Evolutionary conservation across 164 flowering plant genomes (phyloP).

Genomic region (Warburgia ugandensis): DNA sequence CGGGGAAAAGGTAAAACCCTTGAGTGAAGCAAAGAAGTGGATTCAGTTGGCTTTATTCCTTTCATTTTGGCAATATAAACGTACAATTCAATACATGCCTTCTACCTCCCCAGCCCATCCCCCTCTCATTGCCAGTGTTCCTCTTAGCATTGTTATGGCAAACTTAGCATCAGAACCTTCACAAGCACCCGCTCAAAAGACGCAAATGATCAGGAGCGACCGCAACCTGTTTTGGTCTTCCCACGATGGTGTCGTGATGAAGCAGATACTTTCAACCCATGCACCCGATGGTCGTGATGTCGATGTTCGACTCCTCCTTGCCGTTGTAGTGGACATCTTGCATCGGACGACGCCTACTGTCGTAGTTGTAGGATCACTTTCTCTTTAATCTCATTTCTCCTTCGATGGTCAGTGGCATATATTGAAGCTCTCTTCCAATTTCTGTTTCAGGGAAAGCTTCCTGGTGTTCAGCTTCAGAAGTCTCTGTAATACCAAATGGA

Average conservation of each 20-base stretch:
- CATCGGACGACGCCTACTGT: constrained; percentile 21
- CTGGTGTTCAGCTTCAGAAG: too few relatives aligned
- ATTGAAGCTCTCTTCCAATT: too few relatives aligned
- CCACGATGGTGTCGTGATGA: constrained; percentile 51
- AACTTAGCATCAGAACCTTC: neutral
- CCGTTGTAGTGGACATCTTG: constrained; percentile 49
- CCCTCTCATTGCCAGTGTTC: neutral
- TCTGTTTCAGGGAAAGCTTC: too few relatives aligned
- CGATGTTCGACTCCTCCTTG: constrained; percentile 47
- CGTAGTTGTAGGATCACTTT: neutral
- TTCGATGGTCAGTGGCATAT: too few relatives aligned
- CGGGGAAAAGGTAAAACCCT: constrained; percentile 6
- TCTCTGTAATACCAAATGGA: too few relatives aligned
- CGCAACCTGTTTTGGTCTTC: constrained; percentile 43
- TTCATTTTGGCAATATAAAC: neutral
- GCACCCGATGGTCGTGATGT: constrained; percentile 54
- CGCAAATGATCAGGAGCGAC: constrained; percentile 14
- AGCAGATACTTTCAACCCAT: constrained; percentile 49
- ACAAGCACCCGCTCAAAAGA: neutral
- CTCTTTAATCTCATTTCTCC: neutral
- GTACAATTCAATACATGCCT: neutral
- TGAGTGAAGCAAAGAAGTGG: constrained; percentile 30
- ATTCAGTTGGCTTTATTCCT: constrained; percentile 16
- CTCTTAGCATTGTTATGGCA: too few relatives aligned
- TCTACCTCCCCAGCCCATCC: neutral